Evolutionary conservation across 179 eudicot genomes (phyloP), one percentile per base, ranked within the genome.

Genomic region (Camellia oleifera): DNA sequence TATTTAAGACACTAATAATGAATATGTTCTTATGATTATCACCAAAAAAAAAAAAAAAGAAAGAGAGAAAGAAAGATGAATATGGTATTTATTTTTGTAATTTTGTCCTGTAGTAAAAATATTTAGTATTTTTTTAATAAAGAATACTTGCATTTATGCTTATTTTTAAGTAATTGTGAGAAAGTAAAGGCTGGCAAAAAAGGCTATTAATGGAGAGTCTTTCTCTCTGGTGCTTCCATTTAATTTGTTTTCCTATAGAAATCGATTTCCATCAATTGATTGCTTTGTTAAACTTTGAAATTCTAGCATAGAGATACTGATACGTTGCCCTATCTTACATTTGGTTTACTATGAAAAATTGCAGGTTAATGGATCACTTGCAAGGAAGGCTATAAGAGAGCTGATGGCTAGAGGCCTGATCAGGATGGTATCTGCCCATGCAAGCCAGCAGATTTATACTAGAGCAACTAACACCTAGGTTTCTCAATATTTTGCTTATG

Each of bases 371-470:
- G 90, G 88, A 77, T 86, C 90, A 10, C 83, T 88, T 53, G 90
- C 90, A 3, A 82, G 90, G 81, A 86, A 79, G 81, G 90, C 87
- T 10, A 88, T 88, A 45, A 86, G 71, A 69, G 90, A 88, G 5
- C 68, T 88, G 84, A 85, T 86, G 88, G 87, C 85, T 12, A 85
- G 85, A 76, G 90, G 90, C 63, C 70, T 76, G 48, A 88, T 88
- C 74, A 78, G 89, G 82, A 84, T 88, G 90, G 90, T 88, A 2
- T 88, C 86, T 20, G 85, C 87, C 52, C 90, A 88, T 77, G 9
- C 89, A 45, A 88, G 89, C 86, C 90, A 88, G 84, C 90, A 86
- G 84, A 88, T 88, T 5, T 88, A 86, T 81, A 88, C 90, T 5
- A 82, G 90, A 68, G 87, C 90, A 12, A 88, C 88, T n/a, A 86